Base-by-base conservation (phyloP, 352 stramenopile species). In the Globisporangium rhizosaccharum region DNA sequence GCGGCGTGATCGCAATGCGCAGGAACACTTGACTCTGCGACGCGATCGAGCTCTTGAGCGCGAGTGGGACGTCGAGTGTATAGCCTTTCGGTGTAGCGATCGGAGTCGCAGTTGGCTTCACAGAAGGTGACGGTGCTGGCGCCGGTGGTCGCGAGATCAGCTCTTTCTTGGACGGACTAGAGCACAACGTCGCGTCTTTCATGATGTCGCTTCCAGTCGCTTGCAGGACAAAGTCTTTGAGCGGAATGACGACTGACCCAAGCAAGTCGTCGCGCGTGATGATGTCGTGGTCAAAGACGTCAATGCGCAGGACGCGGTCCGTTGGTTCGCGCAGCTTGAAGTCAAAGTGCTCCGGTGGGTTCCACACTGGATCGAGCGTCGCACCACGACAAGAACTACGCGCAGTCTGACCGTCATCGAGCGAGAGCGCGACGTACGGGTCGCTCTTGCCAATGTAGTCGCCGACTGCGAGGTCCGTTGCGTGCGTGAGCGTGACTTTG, bases 371-470 rank as follows among this genome's bases (percentile, higher is more conserved):
- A 7, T 75, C 49, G 3, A 71, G 59, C 6, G 66, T 75, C 28
- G 52, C 30, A 15, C 42, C 3, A 1, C 67, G 46, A 12, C 61
- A 72, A 5, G 71, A 71, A 48, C 63, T 80, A 7, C 59, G 52
- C 33, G 65, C 59, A 1, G 17, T 49, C 20, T 75, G 66, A 0
- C 26, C 53, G n/a, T 54, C 57, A 36, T 61, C 57, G 25, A 74
- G 15, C 12, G 51, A 20, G 39, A 80, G 66, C 2, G 44, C 59
- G 26, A 80, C 59, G 61, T 75, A 80, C 53, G 68, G 68, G 49
- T 80, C 66, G 28, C 59, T 72, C 33, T 62, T 75, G 55, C 71
- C 68, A 20, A 56, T 62, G 25, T 50, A 67, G 51, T 80, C 71
- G 20, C 57, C 63, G 3, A 56, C 53, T 8, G 68, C 49, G 11